Evolutionary conservation across 345 rosid species (phyloP), one percentile per base, ranked within the genome.

Genomic region (Salix dunnii): DNA sequence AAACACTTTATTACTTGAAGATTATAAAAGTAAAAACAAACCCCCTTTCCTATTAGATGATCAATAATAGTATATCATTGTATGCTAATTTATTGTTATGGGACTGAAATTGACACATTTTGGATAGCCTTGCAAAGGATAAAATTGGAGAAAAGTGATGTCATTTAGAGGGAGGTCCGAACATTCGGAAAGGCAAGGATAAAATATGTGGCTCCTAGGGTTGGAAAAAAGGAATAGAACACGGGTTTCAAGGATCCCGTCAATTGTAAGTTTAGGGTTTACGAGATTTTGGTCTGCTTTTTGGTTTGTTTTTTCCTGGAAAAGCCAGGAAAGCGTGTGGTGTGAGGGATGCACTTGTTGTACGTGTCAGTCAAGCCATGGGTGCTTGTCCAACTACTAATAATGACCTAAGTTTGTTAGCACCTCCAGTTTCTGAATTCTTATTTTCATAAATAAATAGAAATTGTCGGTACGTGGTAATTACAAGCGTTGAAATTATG

Each of bases 351-450:
- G 33, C 9, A 5, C n/a, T 28, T 28, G 27, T 31, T 31, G 73
- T 84, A 78, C 84, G 83, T 78, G 89, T 63, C 81, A 30, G 55
- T 51, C 28, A 65, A 20, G 13, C 60, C 65, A 65, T 70, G 80
- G 78, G 25, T 49, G 67, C 12, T 30, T 43, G 38, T 75, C 76
- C 48, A 73, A 1, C 31, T 17, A 20, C 35, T 9, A 20, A 74
- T 14, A 25, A 43, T 60, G 51, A 65, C 61, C 68, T 36, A 2
- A 27, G 28, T 60, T 23, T 60, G 67, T 60, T 30, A 13, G 53
- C 51, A 23, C 25, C 33, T 9, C 16, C 11, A 40, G 6, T 7
- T 30, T 31, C 33, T 1, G 9, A 27, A 31, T 13, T 25, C 13
- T 42, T 28, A 25, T 16, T 13, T 27, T 14, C 11, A 6, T 43